These are phyloP conservation scores for Sarcocystis neurona DNA, from an alignment of 169 alveolate species.

Conservation along the genomic window DNA sequence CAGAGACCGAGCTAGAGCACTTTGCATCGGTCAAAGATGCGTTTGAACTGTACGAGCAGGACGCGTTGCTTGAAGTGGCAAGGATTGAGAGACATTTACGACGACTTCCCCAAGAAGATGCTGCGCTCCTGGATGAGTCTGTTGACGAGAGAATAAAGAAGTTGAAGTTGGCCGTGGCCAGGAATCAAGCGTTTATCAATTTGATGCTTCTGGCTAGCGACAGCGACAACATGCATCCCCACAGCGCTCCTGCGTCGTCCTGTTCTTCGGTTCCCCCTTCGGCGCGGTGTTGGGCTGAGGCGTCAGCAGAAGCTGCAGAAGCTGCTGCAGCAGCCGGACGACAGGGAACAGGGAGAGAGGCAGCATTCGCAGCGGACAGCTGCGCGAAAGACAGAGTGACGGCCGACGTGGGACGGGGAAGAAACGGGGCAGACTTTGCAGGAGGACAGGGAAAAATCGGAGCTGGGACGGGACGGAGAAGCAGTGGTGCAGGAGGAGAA, in stretches of 20 bases:
- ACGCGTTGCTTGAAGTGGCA: conserved; percentile 52
- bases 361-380: too few relatives aligned
- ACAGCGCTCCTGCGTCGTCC: neutral
- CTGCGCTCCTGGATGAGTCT: conserved; percentile 39
- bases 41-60: conserved; percentile 44
- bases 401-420: too few relatives aligned
- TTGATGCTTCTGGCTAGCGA: conserved; percentile 49
- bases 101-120: conserved; percentile 23
- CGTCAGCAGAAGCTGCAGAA: neutral
- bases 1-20: conserved; percentile 53
- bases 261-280: neutral
- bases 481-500: neutral
- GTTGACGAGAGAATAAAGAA: conserved; percentile 33
- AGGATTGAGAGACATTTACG: conserved; percentile 51
- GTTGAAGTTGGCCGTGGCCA: conserved; percentile 38
- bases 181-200: conserved; percentile 61
- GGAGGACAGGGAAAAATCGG: neutral
- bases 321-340: neutral
- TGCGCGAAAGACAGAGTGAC: too few relatives aligned
- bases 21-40: conserved; percentile 52
- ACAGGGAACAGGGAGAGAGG: too few relatives aligned
- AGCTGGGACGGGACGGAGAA: neutral
- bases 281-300: neutral
- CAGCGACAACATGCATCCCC: conserved; percentile 16
- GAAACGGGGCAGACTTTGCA: neutral